Percentiles rank a stretch among this genome's conserved stretches.
phyloP scores from a whole-genome alignment of 768 basidiomycete genomes.

The Dioszegia hungarica region DNA sequence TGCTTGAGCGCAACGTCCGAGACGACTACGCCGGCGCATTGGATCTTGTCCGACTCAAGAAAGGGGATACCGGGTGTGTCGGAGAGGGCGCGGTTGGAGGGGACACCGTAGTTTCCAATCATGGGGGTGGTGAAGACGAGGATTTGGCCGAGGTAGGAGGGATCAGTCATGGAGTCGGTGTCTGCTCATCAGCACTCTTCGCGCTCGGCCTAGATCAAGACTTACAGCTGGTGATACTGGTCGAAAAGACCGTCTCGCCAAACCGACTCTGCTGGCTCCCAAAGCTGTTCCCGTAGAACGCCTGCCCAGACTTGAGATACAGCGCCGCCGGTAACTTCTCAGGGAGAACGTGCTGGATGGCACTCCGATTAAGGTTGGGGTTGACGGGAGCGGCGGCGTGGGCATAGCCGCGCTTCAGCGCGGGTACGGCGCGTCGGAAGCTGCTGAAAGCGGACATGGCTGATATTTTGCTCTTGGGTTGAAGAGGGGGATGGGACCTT shows the following conservation, averaged over 20 bases:
- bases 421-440: constrained; percentile 15
- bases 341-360: constrained; percentile 40
- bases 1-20: constrained; percentile 91
- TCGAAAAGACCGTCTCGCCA: constrained; percentile 98
- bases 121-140: constrained; percentile 97
- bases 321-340: constrained; percentile 65
- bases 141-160: constrained; percentile 95
- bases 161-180: constrained; percentile 99
- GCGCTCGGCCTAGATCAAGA: not conserved
- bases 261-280: constrained; percentile 79
- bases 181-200: constrained; percentile 55
- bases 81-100: constrained; percentile 58
- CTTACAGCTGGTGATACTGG: constrained; percentile 95
- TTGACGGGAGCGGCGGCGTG: constrained; percentile 32
- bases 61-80: constrained; percentile 62
- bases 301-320: constrained; percentile 90
- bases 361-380: constrained; percentile 14
- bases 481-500: not conserved
- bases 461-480: not conserved
- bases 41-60: constrained; percentile 81
- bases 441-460: constrained; percentile 9
- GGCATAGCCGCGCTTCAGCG: constrained; percentile 26
- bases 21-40: constrained; percentile 88
- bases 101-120: constrained; percentile 98
- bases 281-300: constrained; percentile 82